phyloP scores from a whole-genome alignment of 23 red algal genomes.

The Gracilaria caudata region DNA sequence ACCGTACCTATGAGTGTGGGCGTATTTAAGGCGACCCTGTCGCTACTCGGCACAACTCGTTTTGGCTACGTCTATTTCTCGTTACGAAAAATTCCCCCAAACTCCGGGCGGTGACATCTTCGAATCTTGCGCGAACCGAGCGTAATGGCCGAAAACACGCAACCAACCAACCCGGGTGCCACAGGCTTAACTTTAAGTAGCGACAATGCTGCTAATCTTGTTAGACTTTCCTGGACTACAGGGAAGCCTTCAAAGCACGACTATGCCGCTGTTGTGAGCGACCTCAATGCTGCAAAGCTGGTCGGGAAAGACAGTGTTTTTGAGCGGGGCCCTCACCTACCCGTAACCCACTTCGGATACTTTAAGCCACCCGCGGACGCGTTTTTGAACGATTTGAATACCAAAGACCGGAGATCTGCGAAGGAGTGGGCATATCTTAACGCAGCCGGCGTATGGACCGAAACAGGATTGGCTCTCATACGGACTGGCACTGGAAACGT shows the following conservation, averaged over 20 bases:
- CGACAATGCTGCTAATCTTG: background rate
- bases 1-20: no score
- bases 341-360: background rate
- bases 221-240: slow-evolving; percentile 8
- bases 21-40: background rate
- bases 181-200: background rate
- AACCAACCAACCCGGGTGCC: background rate
- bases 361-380: slow-evolving; percentile 11
- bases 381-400: background rate
- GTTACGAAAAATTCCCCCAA: background rate
- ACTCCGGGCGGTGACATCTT: background rate
- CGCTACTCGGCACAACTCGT: background rate
- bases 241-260: background rate
- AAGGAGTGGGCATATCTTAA: slow-evolving; percentile 26
- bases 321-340: background rate
- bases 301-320: slow-evolving; percentile 14
- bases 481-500: background rate
- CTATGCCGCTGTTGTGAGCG: background rate
- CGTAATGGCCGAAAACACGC: background rate
- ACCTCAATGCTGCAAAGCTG: slow-evolving; percentile 2
- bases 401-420: background rate
- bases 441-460: slow-evolving; percentile 4
- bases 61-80: slow-evolving; percentile 22
- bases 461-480: background rate
- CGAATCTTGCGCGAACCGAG: background rate